These are phyloP conservation scores for Claviceps pusilla DNA, from an alignment of 2,329 filamentous ascomycete genomes.

Conservation along the genomic window DNA sequence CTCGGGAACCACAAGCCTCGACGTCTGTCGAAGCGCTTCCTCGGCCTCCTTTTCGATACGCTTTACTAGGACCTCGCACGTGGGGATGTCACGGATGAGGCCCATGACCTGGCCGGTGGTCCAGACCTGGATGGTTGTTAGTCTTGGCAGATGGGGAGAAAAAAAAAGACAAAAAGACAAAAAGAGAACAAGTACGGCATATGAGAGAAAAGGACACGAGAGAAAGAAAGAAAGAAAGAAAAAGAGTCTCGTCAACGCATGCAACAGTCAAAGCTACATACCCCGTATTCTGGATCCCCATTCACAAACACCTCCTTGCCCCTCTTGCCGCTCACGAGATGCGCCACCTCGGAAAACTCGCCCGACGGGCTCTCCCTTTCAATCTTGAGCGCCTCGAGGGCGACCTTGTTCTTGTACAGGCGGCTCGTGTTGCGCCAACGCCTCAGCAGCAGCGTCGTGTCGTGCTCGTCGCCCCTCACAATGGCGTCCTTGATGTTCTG, in stretches of 20 bases:
- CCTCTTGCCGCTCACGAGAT: slow-evolving; percentile 76
- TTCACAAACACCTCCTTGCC: slow-evolving; percentile 85
- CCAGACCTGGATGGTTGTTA: slow-evolving; percentile 52
- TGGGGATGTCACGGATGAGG: slow-evolving; percentile 69
- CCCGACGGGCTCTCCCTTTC: slow-evolving; percentile 71
- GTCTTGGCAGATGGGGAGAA: neutral
- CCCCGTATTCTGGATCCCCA: slow-evolving; percentile 79
- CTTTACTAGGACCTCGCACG: slow-evolving; percentile 51
- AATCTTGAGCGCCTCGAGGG: slow-evolving; percentile 62
- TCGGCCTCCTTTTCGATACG: slow-evolving; percentile 68
- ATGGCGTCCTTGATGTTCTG: slow-evolving; percentile 87
- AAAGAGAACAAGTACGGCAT: neutral
- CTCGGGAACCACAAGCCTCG: slow-evolving; percentile 37
- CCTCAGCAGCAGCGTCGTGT: slow-evolving; percentile 75
- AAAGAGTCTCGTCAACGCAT: too few relatives aligned
- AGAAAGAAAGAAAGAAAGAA: neutral
- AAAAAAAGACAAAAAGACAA: slow-evolving; percentile 4
- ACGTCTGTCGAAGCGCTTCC: slow-evolving; percentile 45
- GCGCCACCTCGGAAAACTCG: slow-evolving; percentile 79
- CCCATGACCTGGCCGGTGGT: slow-evolving; percentile 93
- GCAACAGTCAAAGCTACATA: too few relatives aligned
- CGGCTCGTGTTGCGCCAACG: slow-evolving; percentile 88
- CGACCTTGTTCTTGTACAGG: slow-evolving; percentile 81
- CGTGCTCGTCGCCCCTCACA: slow-evolving; percentile 73
- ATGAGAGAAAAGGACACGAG: neutral